Evolutionary conservation across 2,329 filamentous ascomycete species (phyloP).

Genomic region (Domatiomyces globalis): DNA sequence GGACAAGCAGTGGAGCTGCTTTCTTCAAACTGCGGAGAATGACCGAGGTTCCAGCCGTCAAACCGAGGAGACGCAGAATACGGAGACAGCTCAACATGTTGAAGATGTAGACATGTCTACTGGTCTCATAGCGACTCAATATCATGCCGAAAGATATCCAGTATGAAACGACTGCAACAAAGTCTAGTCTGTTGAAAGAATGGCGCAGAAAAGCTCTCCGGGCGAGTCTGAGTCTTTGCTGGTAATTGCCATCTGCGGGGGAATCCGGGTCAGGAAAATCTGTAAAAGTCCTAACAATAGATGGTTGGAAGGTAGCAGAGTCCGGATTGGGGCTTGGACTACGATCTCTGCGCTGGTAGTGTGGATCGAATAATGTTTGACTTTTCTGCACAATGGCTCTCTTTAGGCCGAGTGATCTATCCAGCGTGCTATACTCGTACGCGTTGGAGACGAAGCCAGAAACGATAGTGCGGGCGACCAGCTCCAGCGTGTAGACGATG

Average conservation of each 20-base stretch:
- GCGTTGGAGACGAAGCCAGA: slow-evolving; percentile 89
- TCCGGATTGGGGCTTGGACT: slow-evolving; percentile 10
- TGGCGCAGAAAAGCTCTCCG: slow-evolving; percentile 85
- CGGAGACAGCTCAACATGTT: slow-evolving; percentile 92
- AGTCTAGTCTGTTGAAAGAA: slow-evolving; percentile 90
- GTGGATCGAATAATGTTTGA: slow-evolving; percentile 64
- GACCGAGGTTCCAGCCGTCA: slow-evolving; percentile 91
- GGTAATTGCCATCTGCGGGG: slow-evolving; percentile 53
- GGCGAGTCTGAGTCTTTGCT: slow-evolving; percentile 72
- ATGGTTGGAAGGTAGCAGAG: slow-evolving; percentile 38
- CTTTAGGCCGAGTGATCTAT: slow-evolving; percentile 59
- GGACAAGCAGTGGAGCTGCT: slow-evolving; percentile 76
- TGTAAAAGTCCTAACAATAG: slow-evolving; percentile 64
- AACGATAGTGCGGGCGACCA: slow-evolving; percentile 71
- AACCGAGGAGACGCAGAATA: slow-evolving; percentile 74
- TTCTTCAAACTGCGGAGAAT: slow-evolving; percentile 93
- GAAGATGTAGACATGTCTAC: slow-evolving; percentile 70
- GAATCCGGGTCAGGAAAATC: slow-evolving; percentile 51
- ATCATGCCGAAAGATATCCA: slow-evolving; percentile 78
- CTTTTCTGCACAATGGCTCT: slow-evolving; percentile 64
- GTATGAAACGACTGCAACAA: slow-evolving; percentile 84
- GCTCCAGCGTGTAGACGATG: slow-evolving; percentile 75
- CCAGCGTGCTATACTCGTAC: slow-evolving; percentile 78
- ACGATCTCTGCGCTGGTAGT: slow-evolving; percentile 53
- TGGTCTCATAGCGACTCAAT: slow-evolving; percentile 52